Evolutionary conservation across 1,139 yeast genomes (phyloP).

Genomic region (Eremothecium gossypii): DNA sequence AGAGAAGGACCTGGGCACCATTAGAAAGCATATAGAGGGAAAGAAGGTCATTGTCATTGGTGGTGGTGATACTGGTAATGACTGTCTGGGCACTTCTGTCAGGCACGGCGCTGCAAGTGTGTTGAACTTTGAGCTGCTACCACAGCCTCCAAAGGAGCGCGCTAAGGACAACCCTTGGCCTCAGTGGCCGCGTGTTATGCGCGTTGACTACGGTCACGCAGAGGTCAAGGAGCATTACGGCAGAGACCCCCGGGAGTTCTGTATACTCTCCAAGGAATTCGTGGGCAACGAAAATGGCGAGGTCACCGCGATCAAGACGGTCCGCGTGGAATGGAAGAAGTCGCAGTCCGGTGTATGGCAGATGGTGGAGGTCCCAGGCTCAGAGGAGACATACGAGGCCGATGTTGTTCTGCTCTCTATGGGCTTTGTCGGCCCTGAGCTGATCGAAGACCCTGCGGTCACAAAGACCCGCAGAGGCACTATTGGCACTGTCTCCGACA

Average conservation of each 20-base stretch:
- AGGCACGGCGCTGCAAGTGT: conserved; percentile 98
- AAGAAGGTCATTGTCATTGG: conserved; percentile 94
- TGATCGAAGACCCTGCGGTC: conserved; percentile 61
- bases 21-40: conserved; percentile 63
- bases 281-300: conserved; percentile 91
- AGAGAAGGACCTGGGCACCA: conserved; percentile 70
- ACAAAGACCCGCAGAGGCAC: conserved; percentile 81
- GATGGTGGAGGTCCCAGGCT: conserved; percentile 94
- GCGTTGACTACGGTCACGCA: conserved; percentile 96
- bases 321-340: conserved; percentile 96
- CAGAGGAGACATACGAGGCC: conserved; percentile 90
- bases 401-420: conserved; percentile 88
- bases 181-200: conserved; percentile 97
- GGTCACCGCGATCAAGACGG: conserved; percentile 88
- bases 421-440: conserved; percentile 96
- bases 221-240: conserved; percentile 94
- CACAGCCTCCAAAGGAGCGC: conserved; percentile 80
- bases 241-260: conserved; percentile 94
- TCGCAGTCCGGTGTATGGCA: conserved; percentile 97
- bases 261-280: conserved; percentile 89
- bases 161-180: conserved; percentile 99
- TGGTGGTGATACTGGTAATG: conserved; percentile 99
- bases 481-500: conserved; percentile 56
- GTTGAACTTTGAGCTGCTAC: conserved; percentile 86
- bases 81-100: conserved; percentile 94